Conservation (phyloP, 805 yeast species). For the Kluyveromyces aestuarii region DNA sequence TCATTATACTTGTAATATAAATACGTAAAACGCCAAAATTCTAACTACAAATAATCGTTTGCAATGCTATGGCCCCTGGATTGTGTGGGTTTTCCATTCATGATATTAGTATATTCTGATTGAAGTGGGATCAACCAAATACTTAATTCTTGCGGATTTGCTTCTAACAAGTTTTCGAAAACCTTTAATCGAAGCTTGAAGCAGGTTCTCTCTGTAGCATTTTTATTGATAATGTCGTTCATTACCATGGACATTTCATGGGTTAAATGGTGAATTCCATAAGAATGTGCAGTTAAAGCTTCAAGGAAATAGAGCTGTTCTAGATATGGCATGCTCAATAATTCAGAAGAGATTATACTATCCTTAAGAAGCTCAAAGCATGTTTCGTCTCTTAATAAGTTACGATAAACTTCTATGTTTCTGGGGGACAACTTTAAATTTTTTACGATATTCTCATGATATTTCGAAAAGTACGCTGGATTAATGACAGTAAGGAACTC, state of each 20-base stretch:
- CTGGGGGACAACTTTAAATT: conserved; percentile 7
- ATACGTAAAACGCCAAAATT: not conserved
- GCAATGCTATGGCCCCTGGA: not conserved
- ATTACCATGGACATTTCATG: conserved; percentile 18
- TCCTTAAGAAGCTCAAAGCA: conserved; percentile 15
- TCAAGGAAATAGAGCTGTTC: conserved; percentile 26
- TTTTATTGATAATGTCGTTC: conserved; percentile 13
- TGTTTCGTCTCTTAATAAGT: conserved; percentile 11
- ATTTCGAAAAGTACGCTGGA: conserved; percentile 17
- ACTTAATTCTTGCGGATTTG: conserved; percentile 9
- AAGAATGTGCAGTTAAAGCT: conserved; percentile 14
- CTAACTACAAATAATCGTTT: not conserved
- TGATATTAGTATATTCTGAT: conserved; percentile 10
- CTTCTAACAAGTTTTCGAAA: conserved; percentile 16
- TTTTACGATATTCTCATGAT: conserved; percentile 8
- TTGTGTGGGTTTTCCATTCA: conserved; percentile 1
- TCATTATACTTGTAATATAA: conserved; percentile 55
- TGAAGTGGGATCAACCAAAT: conserved; percentile 20
- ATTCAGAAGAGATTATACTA: conserved; percentile 11
- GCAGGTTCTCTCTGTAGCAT: conserved; percentile 19
- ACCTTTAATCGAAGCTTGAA: conserved; percentile 16
- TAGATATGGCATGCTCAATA: conserved; percentile 21
- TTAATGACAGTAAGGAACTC: conserved; percentile 24
- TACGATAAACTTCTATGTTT: conserved; percentile 15
- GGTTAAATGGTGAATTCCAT: conserved; percentile 13